phyloP scores from a whole-genome alignment of 176 grass and related monocot genomes.

The Paspalum notatum region DNA sequence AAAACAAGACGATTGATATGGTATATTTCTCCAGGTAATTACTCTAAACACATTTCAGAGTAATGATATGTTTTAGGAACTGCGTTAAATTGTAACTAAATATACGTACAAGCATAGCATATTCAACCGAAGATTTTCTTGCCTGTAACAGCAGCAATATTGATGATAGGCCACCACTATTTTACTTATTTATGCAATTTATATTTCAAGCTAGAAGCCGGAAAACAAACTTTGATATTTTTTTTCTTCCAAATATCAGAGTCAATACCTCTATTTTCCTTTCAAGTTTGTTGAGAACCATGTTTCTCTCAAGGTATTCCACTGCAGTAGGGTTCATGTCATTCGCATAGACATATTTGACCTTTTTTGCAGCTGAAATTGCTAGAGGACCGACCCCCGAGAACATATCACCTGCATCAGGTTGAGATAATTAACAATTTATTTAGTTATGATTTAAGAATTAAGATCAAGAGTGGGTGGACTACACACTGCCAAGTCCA shows the following conservation, averaged over 20 bases:
- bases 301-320: slow-evolving; percentile 84
- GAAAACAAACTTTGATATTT: neutral
- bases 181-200: slow-evolving; percentile 1
- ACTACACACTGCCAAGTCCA: neutral
- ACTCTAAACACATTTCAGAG: neutral
- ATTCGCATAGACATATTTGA: slow-evolving; percentile 92
- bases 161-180: neutral
- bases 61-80: neutral
- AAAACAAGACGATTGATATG: neutral
- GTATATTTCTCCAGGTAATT: neutral
- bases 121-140: slow-evolving; percentile 9
- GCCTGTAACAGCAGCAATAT: neutral
- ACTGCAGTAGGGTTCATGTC: slow-evolving; percentile 88
- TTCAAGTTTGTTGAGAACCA: slow-evolving; percentile 91
- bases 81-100: neutral
- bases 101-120: neutral
- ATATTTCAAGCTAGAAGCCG: neutral
- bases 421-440: slow-evolving; percentile 25
- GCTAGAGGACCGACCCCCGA: slow-evolving; percentile 87
- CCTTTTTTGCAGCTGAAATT: slow-evolving; percentile 83
- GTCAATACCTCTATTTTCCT: slow-evolving; percentile 80
- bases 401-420: slow-evolving; percentile 81
- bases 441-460: neutral
- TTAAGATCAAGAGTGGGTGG: neutral
- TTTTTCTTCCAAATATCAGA: slow-evolving; percentile 14